Base-by-base conservation (phyloP, 176 grass and related monocot species). In the Pharus latifolius region DNA sequence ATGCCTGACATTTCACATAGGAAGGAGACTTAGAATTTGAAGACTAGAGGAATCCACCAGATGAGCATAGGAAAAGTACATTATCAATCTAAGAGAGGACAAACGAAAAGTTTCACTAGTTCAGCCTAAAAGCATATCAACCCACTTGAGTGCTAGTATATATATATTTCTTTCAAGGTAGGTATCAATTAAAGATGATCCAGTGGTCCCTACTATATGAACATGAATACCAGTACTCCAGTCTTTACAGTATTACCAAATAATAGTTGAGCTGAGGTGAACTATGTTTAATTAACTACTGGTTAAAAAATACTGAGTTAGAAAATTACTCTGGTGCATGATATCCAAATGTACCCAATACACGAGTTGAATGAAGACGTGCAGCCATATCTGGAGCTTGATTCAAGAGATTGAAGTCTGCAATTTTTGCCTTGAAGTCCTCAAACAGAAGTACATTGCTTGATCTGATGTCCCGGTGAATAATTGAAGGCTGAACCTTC, bases 341-440 rank as follows among this genome's bases (percentile, higher is more conserved):
- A 53, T 91, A 91, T 80, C 79, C 83, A 42, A 91, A 91, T 46
- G 88, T 87, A 62, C 88, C 88, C 73, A 91, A 51, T 57, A 91
- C 82, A 63, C 84, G 83, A 77, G 83, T 91, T 58, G 88, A 91
- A 74, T 87, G 88, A 48, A 91, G 88, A 10, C 83, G 83, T 41
- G 80, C 80, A 34, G 83, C 84, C 88, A 91, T 91, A 91, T 91
- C 88, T 38, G 88, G 88, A 63, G 88, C 80, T 80, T 91, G 83
- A 63, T 84, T 87, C 25, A 83, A 84, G 69, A 91, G 88, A 61
- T 91, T 87, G 59, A 87, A 91, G 68, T 87, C 88, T 7, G 88
- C 83, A 63, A 91, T 87, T 83, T 91, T 91, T 20, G 88, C 88
- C 55, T 79, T 84, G 76, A 91, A 91, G 38, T 91, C 80, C 65